Conservation (phyloP, 2,329 filamentous ascomycete species). For the Diaporthe velutina region DNA sequence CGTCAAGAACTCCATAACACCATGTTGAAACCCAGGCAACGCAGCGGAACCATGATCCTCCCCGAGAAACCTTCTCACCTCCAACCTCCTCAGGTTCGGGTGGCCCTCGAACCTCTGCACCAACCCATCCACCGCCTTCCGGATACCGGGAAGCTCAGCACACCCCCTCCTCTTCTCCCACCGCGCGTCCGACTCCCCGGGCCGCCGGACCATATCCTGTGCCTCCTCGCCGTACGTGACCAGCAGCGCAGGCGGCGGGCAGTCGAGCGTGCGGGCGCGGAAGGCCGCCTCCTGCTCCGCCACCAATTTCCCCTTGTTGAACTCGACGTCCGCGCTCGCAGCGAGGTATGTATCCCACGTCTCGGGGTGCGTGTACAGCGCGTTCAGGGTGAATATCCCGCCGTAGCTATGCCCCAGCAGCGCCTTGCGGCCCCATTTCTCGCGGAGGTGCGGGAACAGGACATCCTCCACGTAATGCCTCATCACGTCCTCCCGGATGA, state of each 20-base stretch:
- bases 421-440: background rate
- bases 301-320: conserved; percentile 1
- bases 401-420: conserved; percentile 28
- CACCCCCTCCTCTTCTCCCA: conserved; percentile 8
- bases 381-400: conserved; percentile 15
- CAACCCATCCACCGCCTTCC: background rate
- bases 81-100: conserved; percentile 4
- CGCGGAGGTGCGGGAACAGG: conserved; percentile 9
- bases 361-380: conserved; percentile 14
- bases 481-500: conserved; percentile 16
- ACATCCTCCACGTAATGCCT: background rate
- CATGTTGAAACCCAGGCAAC: conserved; percentile 20
- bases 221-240: conserved; percentile 18
- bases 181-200: conserved; percentile 5
- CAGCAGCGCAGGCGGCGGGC: conserved; percentile 1
- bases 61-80: conserved; percentile 1
- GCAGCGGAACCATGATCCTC: conserved; percentile 21
- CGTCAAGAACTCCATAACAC: conserved; percentile 19
- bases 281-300: conserved; percentile 4
- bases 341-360: conserved; percentile 13
- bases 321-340: conserved; percentile 3
- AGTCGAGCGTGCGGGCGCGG: background rate
- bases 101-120: conserved; percentile 25
- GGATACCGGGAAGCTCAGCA: background rate
- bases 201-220: background rate